These are phyloP conservation scores for Williopsis jadinii DNA, from an alignment of 1,139 yeast genomes.

Conservation along the genomic window DNA sequence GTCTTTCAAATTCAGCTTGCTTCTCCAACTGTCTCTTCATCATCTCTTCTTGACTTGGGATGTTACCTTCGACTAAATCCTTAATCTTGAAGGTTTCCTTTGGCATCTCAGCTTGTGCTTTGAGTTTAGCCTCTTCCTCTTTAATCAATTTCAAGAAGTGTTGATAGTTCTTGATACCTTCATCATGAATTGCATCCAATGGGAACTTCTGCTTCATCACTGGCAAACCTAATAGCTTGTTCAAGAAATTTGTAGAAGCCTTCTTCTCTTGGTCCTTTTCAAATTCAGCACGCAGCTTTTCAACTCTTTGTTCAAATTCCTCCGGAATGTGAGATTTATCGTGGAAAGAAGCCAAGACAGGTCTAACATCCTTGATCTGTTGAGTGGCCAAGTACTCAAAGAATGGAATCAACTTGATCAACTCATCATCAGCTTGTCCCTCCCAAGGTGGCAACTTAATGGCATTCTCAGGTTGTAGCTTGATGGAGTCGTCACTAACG, in stretches of 20 bases:
- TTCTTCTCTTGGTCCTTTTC: conserved; percentile 55
- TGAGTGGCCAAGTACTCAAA: conserved; percentile 93
- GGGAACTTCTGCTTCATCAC: conserved; percentile 74
- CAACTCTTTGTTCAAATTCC: conserved; percentile 78
- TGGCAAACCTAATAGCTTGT: conserved; percentile 57
- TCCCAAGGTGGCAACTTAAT: conserved; percentile 80
- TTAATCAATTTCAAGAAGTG: conserved; percentile 75
- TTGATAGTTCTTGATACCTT: conserved; percentile 85
- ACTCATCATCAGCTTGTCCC: conserved; percentile 75
- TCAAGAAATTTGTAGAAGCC: conserved; percentile 42
- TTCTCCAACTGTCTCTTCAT: conserved; percentile 54
- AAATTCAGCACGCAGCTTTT: conserved; percentile 63
- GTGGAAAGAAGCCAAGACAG: conserved; percentile 68
- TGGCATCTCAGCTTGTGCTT: conserved; percentile 74
- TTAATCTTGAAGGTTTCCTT: conserved; percentile 74
- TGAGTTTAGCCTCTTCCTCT: conserved; percentile 84
- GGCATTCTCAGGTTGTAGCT: conserved; percentile 89
- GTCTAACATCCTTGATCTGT: conserved; percentile 85
- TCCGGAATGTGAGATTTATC: conserved; percentile 54
- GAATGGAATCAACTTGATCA: conserved; percentile 80
- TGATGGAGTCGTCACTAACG: conserved; percentile 62
- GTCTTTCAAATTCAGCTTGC: conserved; percentile 35
- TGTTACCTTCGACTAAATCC: conserved; percentile 77
- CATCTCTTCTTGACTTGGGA: conserved; percentile 81
- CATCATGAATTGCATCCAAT: conserved; percentile 82